Conservation (phyloP, 2,329 filamentous ascomycete genomes). For the Beauveria caledonica region DNA sequence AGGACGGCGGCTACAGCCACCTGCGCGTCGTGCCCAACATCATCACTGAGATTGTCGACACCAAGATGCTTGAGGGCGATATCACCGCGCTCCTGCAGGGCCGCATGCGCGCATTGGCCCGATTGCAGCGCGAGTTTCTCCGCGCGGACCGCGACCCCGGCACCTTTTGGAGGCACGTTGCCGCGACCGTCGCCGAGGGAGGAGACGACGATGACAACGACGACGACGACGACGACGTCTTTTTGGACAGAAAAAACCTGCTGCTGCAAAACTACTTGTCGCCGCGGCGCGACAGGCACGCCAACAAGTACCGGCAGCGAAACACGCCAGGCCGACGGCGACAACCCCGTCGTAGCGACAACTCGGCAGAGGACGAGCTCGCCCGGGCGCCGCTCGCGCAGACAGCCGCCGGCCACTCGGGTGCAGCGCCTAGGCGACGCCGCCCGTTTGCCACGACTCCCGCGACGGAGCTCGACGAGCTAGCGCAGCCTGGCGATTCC, state of each 20-base stretch:
- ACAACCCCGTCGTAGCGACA: neutral
- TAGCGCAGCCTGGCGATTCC: neutral
- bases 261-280: conserved; percentile 9
- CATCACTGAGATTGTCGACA: conserved; percentile 29
- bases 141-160: conserved; percentile 18
- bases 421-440: neutral
- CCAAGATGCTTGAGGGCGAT: conserved; percentile 18
- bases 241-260: neutral
- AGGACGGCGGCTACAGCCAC: conserved; percentile 29
- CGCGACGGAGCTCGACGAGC: conserved; percentile 13
- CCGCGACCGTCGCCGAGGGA: conserved; percentile 8
- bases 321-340: neutral
- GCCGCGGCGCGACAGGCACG: neutral
- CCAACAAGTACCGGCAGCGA: neutral
- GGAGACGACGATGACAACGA: neutral
- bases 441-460: neutral
- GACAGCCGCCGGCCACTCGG: too few species aligned
- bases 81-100: conserved; percentile 28
- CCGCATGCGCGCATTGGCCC: conserved; percentile 28
- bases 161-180: conserved; percentile 22
- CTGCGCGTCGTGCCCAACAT: conserved; percentile 31
- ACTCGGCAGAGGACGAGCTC: neutral
- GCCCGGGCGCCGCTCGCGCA: neutral
- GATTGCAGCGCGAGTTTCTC: conserved; percentile 29
- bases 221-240: neutral